Base-by-base conservation (phyloP, 2,329 filamentous ascomycete genomes). In the Trichocomaceae sp. region DNA sequence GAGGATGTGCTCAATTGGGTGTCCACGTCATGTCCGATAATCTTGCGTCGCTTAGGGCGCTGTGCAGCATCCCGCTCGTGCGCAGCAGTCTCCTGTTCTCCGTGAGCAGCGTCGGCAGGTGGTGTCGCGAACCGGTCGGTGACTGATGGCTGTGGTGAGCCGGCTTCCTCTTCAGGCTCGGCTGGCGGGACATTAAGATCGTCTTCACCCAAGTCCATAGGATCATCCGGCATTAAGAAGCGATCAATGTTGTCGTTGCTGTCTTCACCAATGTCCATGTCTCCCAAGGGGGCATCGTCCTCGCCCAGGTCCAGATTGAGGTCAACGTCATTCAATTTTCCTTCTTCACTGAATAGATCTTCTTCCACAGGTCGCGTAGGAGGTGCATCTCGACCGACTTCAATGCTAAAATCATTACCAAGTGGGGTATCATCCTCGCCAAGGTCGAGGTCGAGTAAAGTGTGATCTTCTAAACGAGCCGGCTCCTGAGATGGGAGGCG, bases 341-440 rank as follows among this genome's bases (percentile, higher is more conserved):
- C 84, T 39, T 88, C 85, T 60, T 88, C 74, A 52, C 77, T 75
- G 54, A 77, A 73, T 26, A 77, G 68, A 60, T 77, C 75, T 52
- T 73, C 77, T 60, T 72, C 88, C 19, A 85, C 73, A 1, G 83
- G 77, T 46, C 82, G 79, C 22, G 86, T 78, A 15, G 82, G 78
- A 4, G 88, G 85, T 19, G 88, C 91, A 62, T 95, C 86, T 84
- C 92, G 87, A 66, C 92, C 93, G 63, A 90, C 79, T 84, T 99
- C 93, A 56, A 96, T 85, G 64, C 85, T 93, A 57, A 77, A 72
- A 54, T 77, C 72, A 51, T 83, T 80, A 33, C 80, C 83, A 58
- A 90, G 80, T 61, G 90, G 86, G 33, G 90, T 76, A 59, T 82
- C 77, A 57, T 83, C 76, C 26, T 81, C 78, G 56, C 79, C 77